Percentiles rank a stretch among this genome's conserved stretches.
phyloP scores from a whole-genome alignment of 345 rosid species.

The Boechera retrofracta region DNA sequence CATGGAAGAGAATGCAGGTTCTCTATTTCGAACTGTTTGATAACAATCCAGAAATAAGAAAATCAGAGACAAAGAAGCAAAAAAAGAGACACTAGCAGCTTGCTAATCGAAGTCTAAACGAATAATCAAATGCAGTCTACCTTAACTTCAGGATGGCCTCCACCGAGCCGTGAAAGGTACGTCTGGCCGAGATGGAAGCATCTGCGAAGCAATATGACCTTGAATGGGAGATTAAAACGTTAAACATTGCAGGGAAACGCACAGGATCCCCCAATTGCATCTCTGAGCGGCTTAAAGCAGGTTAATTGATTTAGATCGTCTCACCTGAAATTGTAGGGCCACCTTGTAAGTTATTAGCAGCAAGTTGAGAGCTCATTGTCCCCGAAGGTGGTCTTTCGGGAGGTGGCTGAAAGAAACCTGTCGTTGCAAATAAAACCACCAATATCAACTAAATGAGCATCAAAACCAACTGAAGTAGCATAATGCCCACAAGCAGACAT shows the following conservation, averaged over 20 bases:
- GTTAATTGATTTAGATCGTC: conserved; percentile 12
- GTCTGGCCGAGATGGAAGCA: conserved; percentile 72
- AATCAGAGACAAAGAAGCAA: conserved; percentile 23
- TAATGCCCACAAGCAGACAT: conserved; percentile 18
- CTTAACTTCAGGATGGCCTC: conserved; percentile 65
- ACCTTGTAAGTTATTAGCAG: conserved; percentile 57
- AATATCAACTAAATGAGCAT: conserved; percentile 30
- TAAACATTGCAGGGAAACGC: conserved; percentile 19
- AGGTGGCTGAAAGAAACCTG: conserved; percentile 79
- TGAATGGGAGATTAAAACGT: conserved; percentile 37
- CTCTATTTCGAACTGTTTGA: conserved; percentile 40
- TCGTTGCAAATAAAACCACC: conserved; percentile 33
- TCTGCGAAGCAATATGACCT: conserved; percentile 73
- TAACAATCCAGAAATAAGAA: conserved; percentile 35
- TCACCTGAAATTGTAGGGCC: conserved; percentile 65
- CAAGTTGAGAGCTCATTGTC: conserved; percentile 62
- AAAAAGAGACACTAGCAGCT: conserved; percentile 30
- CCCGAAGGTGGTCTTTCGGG: conserved; percentile 64
- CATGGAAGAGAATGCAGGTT: conserved; percentile 23
- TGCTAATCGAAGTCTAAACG: conserved; percentile 6
- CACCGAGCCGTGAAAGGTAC: conserved; percentile 62
- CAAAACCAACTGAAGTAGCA: conserved; percentile 15
- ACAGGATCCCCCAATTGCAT: conserved; percentile 21
- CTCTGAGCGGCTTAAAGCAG: conserved; percentile 11
- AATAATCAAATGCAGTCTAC: conserved; percentile 29